Evolutionary conservation across 2,329 filamentous ascomycete genomes (phyloP).

Genomic region (Colletotrichum zoysiae): DNA sequence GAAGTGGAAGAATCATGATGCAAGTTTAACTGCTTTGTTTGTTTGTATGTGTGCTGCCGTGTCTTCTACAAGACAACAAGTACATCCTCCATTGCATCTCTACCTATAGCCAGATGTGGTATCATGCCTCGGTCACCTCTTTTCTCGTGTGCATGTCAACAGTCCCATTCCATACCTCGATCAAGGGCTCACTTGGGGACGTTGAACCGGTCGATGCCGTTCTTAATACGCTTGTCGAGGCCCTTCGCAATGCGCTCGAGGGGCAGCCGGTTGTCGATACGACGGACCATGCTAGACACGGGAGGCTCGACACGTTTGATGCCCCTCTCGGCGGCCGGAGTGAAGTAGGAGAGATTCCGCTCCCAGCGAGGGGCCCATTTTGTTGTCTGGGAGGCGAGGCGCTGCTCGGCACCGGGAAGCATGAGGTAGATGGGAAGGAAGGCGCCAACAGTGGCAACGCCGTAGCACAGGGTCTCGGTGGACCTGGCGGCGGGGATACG

Average conservation of each 20-base stretch:
- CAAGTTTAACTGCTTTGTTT: slow-evolving; percentile 20
- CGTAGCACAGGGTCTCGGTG: slow-evolving; percentile 66
- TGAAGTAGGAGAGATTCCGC: slow-evolving; percentile 67
- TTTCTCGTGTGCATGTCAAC: neutral
- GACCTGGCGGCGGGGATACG: slow-evolving; percentile 63
- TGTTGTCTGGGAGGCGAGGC: slow-evolving; percentile 64
- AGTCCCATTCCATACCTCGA: neutral
- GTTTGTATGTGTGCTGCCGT: slow-evolving; percentile 1
- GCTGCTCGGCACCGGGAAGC: slow-evolving; percentile 68
- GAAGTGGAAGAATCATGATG: neutral
- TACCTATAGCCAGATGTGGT: slow-evolving; percentile 30
- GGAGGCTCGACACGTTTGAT: slow-evolving; percentile 66
- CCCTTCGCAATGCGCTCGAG: slow-evolving; percentile 64
- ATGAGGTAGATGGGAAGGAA: slow-evolving; percentile 70
- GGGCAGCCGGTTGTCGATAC: slow-evolving; percentile 61
- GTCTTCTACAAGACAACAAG: slow-evolving; percentile 22
- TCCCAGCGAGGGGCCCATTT: slow-evolving; percentile 73
- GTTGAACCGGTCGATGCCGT: slow-evolving; percentile 55
- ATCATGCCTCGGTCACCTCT: slow-evolving; percentile 6
- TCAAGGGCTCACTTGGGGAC: slow-evolving; percentile 24
- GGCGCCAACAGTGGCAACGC: slow-evolving; percentile 64
- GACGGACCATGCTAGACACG: slow-evolving; percentile 59
- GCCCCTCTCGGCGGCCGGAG: slow-evolving; percentile 59
- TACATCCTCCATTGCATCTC: slow-evolving; percentile 32
- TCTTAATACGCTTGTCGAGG: slow-evolving; percentile 62